Percentiles rank a stretch among this genome's conserved stretches.
These are phyloP conservation scores for Periglandula ipomoeae DNA, from an alignment of 2,329 filamentous ascomycete genomes.

Conservation along the genomic window DNA sequence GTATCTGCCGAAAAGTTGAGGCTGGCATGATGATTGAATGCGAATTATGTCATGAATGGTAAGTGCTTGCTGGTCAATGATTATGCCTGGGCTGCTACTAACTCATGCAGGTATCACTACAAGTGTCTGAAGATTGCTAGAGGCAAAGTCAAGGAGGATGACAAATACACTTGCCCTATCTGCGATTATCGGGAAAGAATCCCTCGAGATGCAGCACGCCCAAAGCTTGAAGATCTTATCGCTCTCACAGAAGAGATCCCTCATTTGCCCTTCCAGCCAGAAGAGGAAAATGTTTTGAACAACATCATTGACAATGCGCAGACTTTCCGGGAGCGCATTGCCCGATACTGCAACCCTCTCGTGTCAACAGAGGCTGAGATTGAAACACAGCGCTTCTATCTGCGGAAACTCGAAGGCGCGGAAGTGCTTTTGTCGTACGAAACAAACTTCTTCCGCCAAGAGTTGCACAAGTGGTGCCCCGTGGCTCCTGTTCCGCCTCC, in stretches of 20 bases:
- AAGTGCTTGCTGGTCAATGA: constrained; percentile 28
- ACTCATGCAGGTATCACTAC: constrained; percentile 94
- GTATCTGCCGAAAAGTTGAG: constrained; percentile 87
- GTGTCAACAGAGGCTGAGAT: constrained; percentile 78
- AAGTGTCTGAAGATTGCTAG: constrained; percentile 97
- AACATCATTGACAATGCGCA: constrained; percentile 80
- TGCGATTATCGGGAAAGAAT: constrained; percentile 98
- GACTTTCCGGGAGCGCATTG: constrained; percentile 75
- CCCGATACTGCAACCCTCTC: constrained; percentile 70
- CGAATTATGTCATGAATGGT: constrained; percentile 97
- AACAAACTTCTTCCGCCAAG: constrained; percentile 96
- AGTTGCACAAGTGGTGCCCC: constrained; percentile 89
- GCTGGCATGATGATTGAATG: constrained; percentile 99
- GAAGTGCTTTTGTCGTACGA: constrained; percentile 86
- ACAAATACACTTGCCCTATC: constrained; percentile 96
- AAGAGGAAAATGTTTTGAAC: constrained; percentile 81
- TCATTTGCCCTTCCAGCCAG: constrained; percentile 81
- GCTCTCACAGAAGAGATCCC: constrained; percentile 77
- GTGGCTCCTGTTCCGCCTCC: constrained; percentile 81
- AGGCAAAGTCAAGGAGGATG: constrained; percentile 95
- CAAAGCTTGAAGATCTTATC: constrained; percentile 84
- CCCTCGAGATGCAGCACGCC: constrained; percentile 87
- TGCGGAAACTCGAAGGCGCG: constrained; percentile 94
- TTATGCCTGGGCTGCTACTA: too few relatives aligned
- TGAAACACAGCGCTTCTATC: constrained; percentile 84